Base-by-base conservation (phyloP, 228 moss, liverwort and hornwort species). In the Sphagnum fallax region DNA sequence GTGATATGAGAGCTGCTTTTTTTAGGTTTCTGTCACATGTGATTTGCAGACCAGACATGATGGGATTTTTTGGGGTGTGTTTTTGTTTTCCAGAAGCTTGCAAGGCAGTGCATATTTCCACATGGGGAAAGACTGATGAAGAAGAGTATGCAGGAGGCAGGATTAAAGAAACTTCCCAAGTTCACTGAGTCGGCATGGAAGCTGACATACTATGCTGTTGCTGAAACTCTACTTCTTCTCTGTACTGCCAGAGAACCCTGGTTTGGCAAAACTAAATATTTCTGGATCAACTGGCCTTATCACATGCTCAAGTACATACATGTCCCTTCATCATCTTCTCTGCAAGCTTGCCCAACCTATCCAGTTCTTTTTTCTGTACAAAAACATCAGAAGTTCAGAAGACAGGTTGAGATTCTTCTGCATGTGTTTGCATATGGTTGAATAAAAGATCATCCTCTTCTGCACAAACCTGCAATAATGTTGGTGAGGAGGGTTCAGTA, bases 181-280 rank as follows among this genome's bases (percentile, higher is more conserved):
- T 96, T 91, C 69, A 91, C 74, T 49, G 91, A 96, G 75, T 96
- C 95, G 0, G 87, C 92, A 4, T 96, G 95, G 95, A 96, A 96
- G 83, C 60, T 92, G 16, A 88, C 89, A 4, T 92, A 96, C 65
- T 96, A 96, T 48, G 10, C 80, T 16, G 61, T 70, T 0, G 72
- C 83, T 1, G 77, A 86, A 49, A 68, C 67, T 58, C 4, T 77
- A 64, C 86, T 86, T 11, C 47, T 90, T 0, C 9, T 60, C 72
- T 75, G 76, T 48, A 89, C 79, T 49, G 73, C 16, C 16, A 64
- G 75, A 9, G 91, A 96, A 68, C 89, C 91, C 4, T 96, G 96
- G 96, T 87, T 96, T 75, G 84, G 81, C 62, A 76, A 81, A 60
- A 92, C 89, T 0, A 66, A 82, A 0, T 79, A 87, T 51, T 96